Percentiles rank a stretch among this genome's conserved stretches.
These are phyloP conservation scores for Xylariales sp. DNA, from an alignment of 2,329 filamentous ascomycete genomes.

Conservation along the genomic window DNA sequence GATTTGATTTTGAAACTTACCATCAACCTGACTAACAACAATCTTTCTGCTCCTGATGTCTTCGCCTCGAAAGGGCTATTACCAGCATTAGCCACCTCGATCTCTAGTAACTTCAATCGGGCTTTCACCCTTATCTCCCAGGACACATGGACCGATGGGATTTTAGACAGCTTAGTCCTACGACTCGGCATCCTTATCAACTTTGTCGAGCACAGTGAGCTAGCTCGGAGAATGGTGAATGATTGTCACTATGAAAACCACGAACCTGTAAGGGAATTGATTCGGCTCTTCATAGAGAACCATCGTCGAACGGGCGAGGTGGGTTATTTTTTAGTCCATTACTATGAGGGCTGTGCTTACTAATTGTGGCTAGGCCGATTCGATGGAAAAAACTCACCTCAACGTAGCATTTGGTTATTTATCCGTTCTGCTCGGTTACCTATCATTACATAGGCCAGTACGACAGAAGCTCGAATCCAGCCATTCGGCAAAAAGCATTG, in stretches of 20 bases:
- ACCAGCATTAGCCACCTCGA: constrained; percentile 58
- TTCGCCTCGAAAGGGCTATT: constrained; percentile 73
- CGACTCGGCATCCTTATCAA: constrained; percentile 88
- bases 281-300: constrained; percentile 75
- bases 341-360: constrained; percentile 37
- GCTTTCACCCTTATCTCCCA: constrained; percentile 61
- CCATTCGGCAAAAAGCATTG: constrained; percentile 58
- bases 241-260: constrained; percentile 53
- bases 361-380: constrained; percentile 66
- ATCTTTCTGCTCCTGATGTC: constrained; percentile 72
- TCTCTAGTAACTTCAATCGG: constrained; percentile 63
- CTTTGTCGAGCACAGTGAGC: constrained; percentile 79
- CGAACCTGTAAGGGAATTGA: constrained; percentile 67
- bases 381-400: constrained; percentile 78
- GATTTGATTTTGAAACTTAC: constrained; percentile 74
- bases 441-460: constrained; percentile 69
- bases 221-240: constrained; percentile 64
- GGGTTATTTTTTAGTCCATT: constrained; percentile 50
- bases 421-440: constrained; percentile 83
- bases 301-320: constrained; percentile 76
- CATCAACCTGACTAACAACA: constrained; percentile 88
- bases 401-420: constrained; percentile 90
- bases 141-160: constrained; percentile 60
- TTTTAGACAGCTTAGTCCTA: constrained; percentile 79
- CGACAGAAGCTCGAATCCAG: constrained; percentile 57